These are phyloP conservation scores for Coemansia sp. DNA, from an alignment of 192 early-diverging fungal species.

Conservation along the genomic window DNA sequence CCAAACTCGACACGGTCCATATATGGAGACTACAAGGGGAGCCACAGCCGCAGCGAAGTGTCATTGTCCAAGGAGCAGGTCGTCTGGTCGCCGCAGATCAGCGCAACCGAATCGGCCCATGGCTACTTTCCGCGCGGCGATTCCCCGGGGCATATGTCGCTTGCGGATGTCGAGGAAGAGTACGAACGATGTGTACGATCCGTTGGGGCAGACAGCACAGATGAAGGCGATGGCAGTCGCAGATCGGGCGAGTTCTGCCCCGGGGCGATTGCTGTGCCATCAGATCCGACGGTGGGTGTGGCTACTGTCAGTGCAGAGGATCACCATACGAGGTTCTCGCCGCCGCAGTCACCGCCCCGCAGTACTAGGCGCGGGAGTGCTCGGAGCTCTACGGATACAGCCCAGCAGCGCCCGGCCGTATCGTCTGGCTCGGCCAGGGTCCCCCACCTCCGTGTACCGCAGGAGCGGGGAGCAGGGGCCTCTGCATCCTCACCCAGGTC, in stretches of 20 bases:
- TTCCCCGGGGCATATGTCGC: not conserved
- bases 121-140: not conserved
- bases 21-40: constrained; percentile 11
- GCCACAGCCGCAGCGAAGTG: constrained; percentile 27
- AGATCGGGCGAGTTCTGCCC: not conserved
- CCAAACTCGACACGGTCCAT: constrained; percentile 9
- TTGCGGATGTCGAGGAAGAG: constrained; percentile 20
- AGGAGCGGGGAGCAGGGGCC: constrained; percentile 5
- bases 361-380: not conserved
- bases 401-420: not conserved
- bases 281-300: not conserved
- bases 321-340: not conserved
- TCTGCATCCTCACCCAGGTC: constrained; percentile 27
- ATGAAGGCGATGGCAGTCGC: not conserved
- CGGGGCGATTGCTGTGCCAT: not conserved
- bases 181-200: not conserved
- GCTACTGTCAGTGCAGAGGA: too few species aligned
- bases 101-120: constrained; percentile 21
- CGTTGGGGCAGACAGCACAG: not conserved
- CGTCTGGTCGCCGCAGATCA: constrained; percentile 45
- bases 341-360: too few species aligned
- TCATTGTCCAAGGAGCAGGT: constrained; percentile 38
- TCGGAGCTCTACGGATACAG: not conserved
- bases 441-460: constrained; percentile 11
- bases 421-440: constrained; percentile 2